Evolutionary conservation across 164 flowering plant species (phyloP).

Genomic region (Nymphaea thermarum): DNA sequence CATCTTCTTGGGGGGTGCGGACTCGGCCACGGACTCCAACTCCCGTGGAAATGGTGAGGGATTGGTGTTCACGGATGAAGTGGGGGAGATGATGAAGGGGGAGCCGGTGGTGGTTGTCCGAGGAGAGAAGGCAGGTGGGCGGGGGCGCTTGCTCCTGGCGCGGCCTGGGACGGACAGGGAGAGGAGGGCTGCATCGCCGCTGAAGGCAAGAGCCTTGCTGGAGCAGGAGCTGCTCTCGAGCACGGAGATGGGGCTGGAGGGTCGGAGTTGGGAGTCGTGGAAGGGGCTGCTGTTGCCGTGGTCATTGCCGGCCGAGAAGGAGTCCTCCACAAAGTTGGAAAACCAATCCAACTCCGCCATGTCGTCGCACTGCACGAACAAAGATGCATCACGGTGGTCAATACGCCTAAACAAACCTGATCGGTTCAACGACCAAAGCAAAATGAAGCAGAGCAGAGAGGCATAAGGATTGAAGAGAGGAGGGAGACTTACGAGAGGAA

Average conservation of each 20-base stretch:
- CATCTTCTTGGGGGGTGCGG: conserved; percentile 22
- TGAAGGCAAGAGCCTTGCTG: conserved; percentile 23
- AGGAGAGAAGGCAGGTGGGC: conserved; percentile 57
- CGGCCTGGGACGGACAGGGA: conserved; percentile 27
- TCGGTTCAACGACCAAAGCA: too few species aligned
- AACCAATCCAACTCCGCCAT: conserved; percentile 88
- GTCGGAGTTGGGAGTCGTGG: conserved; percentile 25
- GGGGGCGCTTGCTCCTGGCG: conserved; percentile 85
- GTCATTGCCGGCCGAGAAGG: conserved; percentile 55
- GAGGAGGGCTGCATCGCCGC: conserved; percentile 17
- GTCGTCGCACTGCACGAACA: conserved; percentile 59
- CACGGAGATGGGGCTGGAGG: conserved; percentile 76
- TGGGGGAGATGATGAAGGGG: conserved; percentile 24
- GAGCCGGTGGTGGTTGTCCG: conserved; percentile 30
- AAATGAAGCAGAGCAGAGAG: conserved; percentile 8
- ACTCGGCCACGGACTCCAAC: conserved; percentile 43
- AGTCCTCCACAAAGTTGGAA: conserved; percentile 81
- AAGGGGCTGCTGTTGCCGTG: conserved; percentile 6
- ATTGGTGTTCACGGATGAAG: conserved; percentile 23
- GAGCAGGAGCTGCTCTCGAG: conserved; percentile 75
- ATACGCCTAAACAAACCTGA: too few species aligned
- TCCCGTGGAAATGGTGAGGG: conserved; percentile 20
- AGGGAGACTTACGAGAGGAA: conserved; percentile 10
- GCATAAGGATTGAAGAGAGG: conserved; percentile 52
- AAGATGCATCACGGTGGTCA: background rate